phyloP scores from a whole-genome alignment of 2,329 filamentous ascomycete genomes.

The Thermothelomyces thermophilus region DNA sequence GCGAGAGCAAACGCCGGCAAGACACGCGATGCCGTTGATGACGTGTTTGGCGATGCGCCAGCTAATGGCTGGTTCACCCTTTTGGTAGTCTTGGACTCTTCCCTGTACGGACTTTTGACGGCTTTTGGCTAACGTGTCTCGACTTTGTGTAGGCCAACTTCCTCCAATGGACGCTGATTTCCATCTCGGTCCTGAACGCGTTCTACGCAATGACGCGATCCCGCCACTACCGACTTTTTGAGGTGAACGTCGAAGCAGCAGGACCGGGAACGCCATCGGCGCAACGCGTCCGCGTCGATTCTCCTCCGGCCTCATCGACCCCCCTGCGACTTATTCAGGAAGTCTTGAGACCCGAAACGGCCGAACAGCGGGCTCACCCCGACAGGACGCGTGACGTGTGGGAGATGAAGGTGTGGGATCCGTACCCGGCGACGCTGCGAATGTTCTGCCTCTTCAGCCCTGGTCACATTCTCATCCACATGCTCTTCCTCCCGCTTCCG shows the following conservation, averaged over 20 bases:
- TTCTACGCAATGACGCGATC: slow-evolving; percentile 75
- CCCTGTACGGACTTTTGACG: not conserved
- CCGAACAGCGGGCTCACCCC: slow-evolving; percentile 78
- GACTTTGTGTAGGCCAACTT: slow-evolving; percentile 52
- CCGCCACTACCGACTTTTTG: slow-evolving; percentile 86
- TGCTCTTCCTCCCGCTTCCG: slow-evolving; percentile 74
- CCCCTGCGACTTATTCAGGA: slow-evolving; percentile 69
- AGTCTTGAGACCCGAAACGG: slow-evolving; percentile 60
- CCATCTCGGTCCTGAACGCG: slow-evolving; percentile 67
- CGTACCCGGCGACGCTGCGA: slow-evolving; percentile 72
- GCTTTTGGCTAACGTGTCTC: not conserved
- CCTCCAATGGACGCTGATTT: slow-evolving; percentile 61
- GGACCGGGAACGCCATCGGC: slow-evolving; percentile 73
- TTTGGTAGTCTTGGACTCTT: slow-evolving; percentile 37
- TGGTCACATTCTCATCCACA: slow-evolving; percentile 85
- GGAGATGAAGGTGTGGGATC: slow-evolving; percentile 93
- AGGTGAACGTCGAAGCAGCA: slow-evolving; percentile 69
- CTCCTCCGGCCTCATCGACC: slow-evolving; percentile 69
- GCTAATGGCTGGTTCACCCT: slow-evolving; percentile 59
- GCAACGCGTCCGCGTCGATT: slow-evolving; percentile 80
- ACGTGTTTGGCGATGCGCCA: slow-evolving; percentile 73
- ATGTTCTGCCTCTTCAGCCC: slow-evolving; percentile 91
- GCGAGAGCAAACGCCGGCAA: slow-evolving; percentile 68
- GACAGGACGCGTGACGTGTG: slow-evolving; percentile 81
- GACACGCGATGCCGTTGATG: slow-evolving; percentile 53